Evolutionary conservation across 2,329 filamentous ascomycete genomes (phyloP), one percentile per base, ranked within the genome.

Genomic region (Periconia macrospinosa): DNA sequence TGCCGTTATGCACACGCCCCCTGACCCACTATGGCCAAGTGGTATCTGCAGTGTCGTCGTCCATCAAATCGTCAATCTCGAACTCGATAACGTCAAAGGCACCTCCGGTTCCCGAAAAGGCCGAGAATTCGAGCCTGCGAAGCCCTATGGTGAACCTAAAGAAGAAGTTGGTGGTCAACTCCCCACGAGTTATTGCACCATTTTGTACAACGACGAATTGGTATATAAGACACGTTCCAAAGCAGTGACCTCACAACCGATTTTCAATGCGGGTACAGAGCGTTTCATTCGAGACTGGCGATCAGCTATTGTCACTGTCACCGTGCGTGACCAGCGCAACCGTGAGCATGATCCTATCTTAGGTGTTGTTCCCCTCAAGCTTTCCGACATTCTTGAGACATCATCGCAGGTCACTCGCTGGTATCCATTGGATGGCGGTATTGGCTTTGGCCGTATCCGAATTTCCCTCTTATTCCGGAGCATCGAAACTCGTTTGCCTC

Each of bases 241-340:
- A 79, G 92, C 92, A 3, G 89, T 96, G 8, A 95, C 90, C 35
- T 95, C 91, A 49, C 92, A 95, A 71, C 94, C 94, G 1, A 97
- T 97, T 59, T 97, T 96, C 82, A 97, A 97, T 64, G 92, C 94
- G 2, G 93, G 93, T 55, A 97, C 92, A 0, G 94, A 99, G 69
- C 85, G 89, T 13, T 97, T 97, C 65, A 79, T 97, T 30, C 88
- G 93, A 19, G 93, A 99, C 69, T 99, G 94, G 94, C 84, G 91
- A 58, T 94, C 90, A 17, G 83, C 85, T 44, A 89, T 97, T 53
- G 83, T 96, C 50, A 97, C 92, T 0, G 82, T 97, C 47, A 90
- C 91, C 1, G 92, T 97, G 15, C 88, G 94, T 23, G 93, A 97
- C 70, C 86, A 89, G 11, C 86, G 93, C 33, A 90, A 97, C 73